Evolutionary conservation across 495 filamentous ascomycete genomes (phyloP), one percentile per base, ranked within the genome.

Genomic region (Aspergillus hancockii): DNA sequence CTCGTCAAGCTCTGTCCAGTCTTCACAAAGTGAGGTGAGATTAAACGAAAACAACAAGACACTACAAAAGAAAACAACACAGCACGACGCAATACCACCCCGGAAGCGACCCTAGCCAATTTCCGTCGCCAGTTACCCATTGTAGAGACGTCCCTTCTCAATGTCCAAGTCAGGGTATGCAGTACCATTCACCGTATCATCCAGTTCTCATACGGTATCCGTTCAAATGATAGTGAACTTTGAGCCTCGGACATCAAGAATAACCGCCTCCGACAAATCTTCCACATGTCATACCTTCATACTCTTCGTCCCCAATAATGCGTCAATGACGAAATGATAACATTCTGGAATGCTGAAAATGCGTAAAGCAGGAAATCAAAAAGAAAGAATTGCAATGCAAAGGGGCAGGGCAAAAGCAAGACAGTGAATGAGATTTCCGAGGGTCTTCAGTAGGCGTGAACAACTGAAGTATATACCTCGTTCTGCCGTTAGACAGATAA

Each of bases 31-130:
- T 14, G 60, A 61, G 36, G 50, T 49, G 57, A 61, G 23, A 30
- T n/a, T 46, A 55, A 62, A 38, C 32, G 60, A 41, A 32, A 49
- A 63, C 47, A 61, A 61, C 22, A 57, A 58, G 45, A 53, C 19
- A 32, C 28, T 45, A 45, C 36, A 34, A 59, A 47, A 49, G 22
- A 43, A 71, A 55, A 73, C 56, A 63, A 69, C 63, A 68, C 63
- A 67, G 60, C 71, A 72, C 67, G 77, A 78, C 75, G 73, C 67
- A 75, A 67, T 66, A 80, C 77, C 76, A 75, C 77, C 77, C 77
- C 77, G 75, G 77, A 78, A 77, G 77, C 77, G 76, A 77, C 76
- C 77, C 77, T 79, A 78, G 58, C 68, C 74, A 78, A 63, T 67
- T 66, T 78, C 77, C 77, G 66, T 78, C 77, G 75, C 76, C 77